These are phyloP conservation scores for Chrysopogon serrulatus DNA, from an alignment of 176 grass and related monocot genomes.

Conservation along the genomic window DNA sequence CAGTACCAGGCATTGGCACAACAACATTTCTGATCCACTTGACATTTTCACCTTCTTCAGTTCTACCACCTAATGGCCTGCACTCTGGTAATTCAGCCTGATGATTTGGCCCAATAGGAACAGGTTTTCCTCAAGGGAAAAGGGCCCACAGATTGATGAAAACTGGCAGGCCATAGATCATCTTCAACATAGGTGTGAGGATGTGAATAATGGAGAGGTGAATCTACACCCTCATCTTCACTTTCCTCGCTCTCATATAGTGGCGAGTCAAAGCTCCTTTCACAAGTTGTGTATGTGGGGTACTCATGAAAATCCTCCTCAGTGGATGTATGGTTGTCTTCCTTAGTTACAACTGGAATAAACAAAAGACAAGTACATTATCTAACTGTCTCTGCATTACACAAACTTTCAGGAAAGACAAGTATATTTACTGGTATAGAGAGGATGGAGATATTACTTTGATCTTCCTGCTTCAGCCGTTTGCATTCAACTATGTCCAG, in stretches of 20 bases:
- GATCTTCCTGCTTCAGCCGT: slow-evolving; percentile 26
- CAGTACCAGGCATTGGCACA: slow-evolving; percentile 44
- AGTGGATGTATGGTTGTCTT: neutral
- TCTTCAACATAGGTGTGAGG: slow-evolving; percentile 39
- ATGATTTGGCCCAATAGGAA: slow-evolving; percentile 65
- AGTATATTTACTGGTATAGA: neutral
- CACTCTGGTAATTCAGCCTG: slow-evolving; percentile 75
- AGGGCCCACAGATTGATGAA: slow-evolving; percentile 40
- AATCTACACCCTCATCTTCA: slow-evolving; percentile 53
- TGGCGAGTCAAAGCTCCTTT: slow-evolving; percentile 7
- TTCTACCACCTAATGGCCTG: slow-evolving; percentile 8
- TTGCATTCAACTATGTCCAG: slow-evolving; percentile 23
- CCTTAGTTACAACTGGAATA: slow-evolving; percentile 22
- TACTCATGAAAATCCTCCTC: slow-evolving; percentile 8
- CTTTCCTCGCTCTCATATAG: slow-evolving; percentile 30
- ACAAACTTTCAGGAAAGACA: neutral
- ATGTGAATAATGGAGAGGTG: slow-evolving; percentile 20
- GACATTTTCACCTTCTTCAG: slow-evolving; percentile 42
- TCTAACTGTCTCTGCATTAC: neutral
- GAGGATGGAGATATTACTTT: slow-evolving; percentile 28
- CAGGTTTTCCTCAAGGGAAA: slow-evolving; percentile 43
- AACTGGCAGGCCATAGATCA: slow-evolving; percentile 25
- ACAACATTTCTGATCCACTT: slow-evolving; percentile 60
- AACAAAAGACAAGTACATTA: neutral
- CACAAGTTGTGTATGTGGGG: neutral